A percentile compares a stretch with the other conserved stretches of the same genome.
phyloP scores from a whole-genome alignment of 2,329 filamentous ascomycete genomes.

The Rasamsonia emersonii region DNA sequence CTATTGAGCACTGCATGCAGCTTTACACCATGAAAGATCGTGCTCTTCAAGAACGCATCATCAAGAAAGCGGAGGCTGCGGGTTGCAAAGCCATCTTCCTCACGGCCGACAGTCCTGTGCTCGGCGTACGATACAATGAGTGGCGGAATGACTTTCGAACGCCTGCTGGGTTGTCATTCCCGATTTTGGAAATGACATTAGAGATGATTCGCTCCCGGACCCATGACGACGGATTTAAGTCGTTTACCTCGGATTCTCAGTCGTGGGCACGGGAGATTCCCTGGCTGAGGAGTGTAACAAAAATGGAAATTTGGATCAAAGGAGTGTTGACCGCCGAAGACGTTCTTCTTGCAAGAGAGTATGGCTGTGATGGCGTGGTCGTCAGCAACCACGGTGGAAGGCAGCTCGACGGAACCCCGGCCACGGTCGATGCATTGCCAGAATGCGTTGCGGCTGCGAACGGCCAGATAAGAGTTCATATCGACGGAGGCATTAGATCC shows the following conservation, averaged over 20 bases:
- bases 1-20: background rate
- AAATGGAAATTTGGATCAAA: background rate
- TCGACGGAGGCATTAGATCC: too few species aligned
- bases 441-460: conserved; percentile 51
- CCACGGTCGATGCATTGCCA: conserved; percentile 41
- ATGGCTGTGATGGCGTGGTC: conserved; percentile 31
- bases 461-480: too few species aligned
- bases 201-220: conserved; percentile 14
- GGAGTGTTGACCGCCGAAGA: background rate
- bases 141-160: background rate
- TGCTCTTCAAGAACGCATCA: background rate
- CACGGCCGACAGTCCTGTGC: conserved; percentile 14
- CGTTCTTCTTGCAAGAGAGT: background rate
- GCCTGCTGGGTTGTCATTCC: background rate
- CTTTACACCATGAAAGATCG: background rate
- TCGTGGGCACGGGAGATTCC: background rate
- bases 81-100: conserved; percentile 13
- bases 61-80: background rate
- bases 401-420: conserved; percentile 36
- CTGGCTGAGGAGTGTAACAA: background rate
- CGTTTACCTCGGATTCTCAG: background rate
- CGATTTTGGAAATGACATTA: background rate
- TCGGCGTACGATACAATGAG: background rate
- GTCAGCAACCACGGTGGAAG: conserved; percentile 39
- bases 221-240: background rate